Base-by-base conservation (phyloP, 768 basidiomycete genomes). In the Pholiota molesta region DNA sequence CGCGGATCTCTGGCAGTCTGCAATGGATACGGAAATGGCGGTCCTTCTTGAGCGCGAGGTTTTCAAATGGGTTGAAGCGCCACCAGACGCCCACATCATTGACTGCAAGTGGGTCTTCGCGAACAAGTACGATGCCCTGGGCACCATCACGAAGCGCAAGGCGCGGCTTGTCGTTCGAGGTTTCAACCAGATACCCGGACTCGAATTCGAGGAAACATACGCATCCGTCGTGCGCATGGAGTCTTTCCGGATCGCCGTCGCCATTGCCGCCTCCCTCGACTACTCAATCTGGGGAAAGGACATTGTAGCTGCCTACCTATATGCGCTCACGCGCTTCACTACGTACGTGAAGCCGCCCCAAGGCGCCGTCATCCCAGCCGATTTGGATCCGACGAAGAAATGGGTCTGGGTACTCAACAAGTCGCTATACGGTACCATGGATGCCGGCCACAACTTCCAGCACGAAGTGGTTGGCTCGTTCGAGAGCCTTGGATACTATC, bases 61-160 rank as follows among this genome's bases (percentile, higher is more conserved):
- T 33, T 53, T 53, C 16, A 53, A 23, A 8, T n/a, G 54, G 54
- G 37, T 28, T 9, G 33, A 37, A 40, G 16, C 21, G 6, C 31
- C 31, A 4, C 31, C 31, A 2, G 31, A 9, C 31, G 6, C 31
- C 2, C 31, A 31, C 31, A 31, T 31, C 31, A 31, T 31, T 5
- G 31, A 31, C 6, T 31, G 31, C 31, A 31, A 31, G 6, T 31
- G 54, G 54, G 37, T 55, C 14, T 55, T 19, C 23, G 54, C n/a
- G 21, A 37, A 37, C 35, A 55, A 55, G 21, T 40, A 39, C 39
- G 21, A 55, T 21, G 37, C 35, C 2, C 37, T 0, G 5, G 54
- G 54, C 10, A 62, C 64, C 0, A 59, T 77, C 31, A 56, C 58
- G 0, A 62, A 69, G 11, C 64, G 72, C 62, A 80, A 80, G 66